Base-by-base conservation (phyloP, 108 stramenopile genomes). In the Thalassiosira profunda region DNA sequence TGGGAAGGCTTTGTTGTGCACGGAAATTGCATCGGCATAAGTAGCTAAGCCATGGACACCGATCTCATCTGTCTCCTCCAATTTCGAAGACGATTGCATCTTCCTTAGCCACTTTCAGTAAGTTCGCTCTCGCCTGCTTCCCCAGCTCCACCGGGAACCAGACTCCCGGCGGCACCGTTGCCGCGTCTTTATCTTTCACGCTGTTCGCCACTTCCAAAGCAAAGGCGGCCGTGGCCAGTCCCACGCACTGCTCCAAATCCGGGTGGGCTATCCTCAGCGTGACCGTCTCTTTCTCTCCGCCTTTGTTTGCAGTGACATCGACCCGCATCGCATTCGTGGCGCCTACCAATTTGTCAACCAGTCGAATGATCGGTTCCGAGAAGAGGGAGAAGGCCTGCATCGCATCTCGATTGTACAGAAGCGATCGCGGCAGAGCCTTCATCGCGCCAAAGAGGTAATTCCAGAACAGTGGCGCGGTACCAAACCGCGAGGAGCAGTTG, bases 341-440 rank as follows among this genome's bases (percentile, higher is more conserved):
- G n/a, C 94, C 94, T 12, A 88, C 94, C 35, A 95, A 81, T 23
- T 63, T 75, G 57, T 95, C 94, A 5, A 95, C 94, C 5, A 90
- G 23, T 30, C 94, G 89, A 29, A 95, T 85, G 42, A 95, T 91
- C 23, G 94, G 94, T 33, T 83, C 69, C 0, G 86, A 87, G 71
- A 95, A 95, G 2, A 91, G 29, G 5, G 88, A 78, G 29, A 95
- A 76, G 10, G 76, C 74, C 12, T 81, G 82, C 91, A 92, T 92
- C 0, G 86, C 41, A 24, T 79, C 69, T 25, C 85, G 79, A 57
- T 95, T 84, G 49, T 75, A 78, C 9, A 95, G 70, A 23, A 92
- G 21, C 5, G 74, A 61, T 53, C 58, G 47, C 3, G 94, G 91
- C 5, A 81, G 53, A 3, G 83, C 56, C 34, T 81, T 72, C 88